These are phyloP conservation scores for Termitomyces bulborhizus DNA, from an alignment of 768 basidiomycete species.

Conservation along the genomic window DNA sequence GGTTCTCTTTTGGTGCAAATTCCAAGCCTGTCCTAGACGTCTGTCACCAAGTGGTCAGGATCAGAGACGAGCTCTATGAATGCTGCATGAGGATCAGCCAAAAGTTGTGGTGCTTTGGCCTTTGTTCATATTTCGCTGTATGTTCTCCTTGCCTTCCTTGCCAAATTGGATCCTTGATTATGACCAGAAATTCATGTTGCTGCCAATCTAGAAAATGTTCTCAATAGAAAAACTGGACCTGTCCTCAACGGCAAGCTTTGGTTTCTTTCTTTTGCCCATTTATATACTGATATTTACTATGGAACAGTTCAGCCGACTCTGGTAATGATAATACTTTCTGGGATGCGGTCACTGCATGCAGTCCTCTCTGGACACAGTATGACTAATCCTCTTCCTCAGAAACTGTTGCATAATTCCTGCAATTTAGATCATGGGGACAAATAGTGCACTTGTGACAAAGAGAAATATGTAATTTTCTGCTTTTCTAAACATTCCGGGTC, in stretches of 20 bases:
- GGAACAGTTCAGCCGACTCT: conserved; percentile 52
- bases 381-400: neutral
- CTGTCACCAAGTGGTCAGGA: conserved; percentile 57
- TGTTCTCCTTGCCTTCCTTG: conserved; percentile 15
- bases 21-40: conserved; percentile 41
- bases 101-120: conserved; percentile 49
- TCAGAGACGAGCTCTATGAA: conserved; percentile 50
- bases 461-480: conserved; percentile 62
- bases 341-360: conserved; percentile 56
- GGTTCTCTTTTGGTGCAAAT: conserved; percentile 38
- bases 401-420: neutral
- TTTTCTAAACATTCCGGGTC: conserved; percentile 77
- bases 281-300: neutral
- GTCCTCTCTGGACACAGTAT: conserved; percentile 69
- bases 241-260: conserved; percentile 34
- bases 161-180: too few species aligned
- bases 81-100: conserved; percentile 48
- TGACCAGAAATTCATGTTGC: conserved; percentile 12
- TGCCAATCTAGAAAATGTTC: conserved; percentile 26
- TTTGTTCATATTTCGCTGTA: conserved; percentile 78
- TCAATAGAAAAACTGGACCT: conserved; percentile 30
- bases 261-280: neutral
- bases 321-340: conserved; percentile 59
- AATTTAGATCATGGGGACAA: conserved; percentile 67
- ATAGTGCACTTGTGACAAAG: conserved; percentile 68